These are phyloP conservation scores for Flagelloscypha sp. DNA, from an alignment of 768 basidiomycete genomes.

Conservation along the genomic window DNA sequence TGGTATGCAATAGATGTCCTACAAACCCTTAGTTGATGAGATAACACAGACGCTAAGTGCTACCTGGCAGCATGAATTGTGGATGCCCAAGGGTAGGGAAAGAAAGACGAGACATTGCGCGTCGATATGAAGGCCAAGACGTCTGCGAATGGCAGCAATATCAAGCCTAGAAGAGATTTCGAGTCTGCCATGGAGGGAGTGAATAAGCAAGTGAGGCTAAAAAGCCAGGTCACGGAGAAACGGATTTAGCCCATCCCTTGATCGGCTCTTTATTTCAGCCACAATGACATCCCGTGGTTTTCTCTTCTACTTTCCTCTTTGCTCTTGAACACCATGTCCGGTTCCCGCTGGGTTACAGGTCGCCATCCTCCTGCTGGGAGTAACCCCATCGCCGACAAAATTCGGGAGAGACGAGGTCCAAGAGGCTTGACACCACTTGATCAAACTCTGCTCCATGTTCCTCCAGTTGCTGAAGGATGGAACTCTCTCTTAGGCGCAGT, in stretches of 20 bases:
- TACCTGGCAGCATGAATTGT: constrained; percentile 32
- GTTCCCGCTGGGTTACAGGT: constrained; percentile 37
- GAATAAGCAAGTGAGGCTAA: constrained; percentile 2
- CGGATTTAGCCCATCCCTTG: neutral
- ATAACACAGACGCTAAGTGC: neutral
- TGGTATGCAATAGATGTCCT: constrained; percentile 39
- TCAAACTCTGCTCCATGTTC: constrained; percentile 39
- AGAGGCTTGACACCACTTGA: constrained; percentile 44
- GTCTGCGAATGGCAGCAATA: constrained; percentile 4
- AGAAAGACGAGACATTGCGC: constrained; percentile 25
- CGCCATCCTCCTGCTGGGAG: constrained; percentile 34
- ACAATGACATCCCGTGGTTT: neutral
- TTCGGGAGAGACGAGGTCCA: constrained; percentile 38
- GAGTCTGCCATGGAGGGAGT: neutral
- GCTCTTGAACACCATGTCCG: constrained; percentile 7
- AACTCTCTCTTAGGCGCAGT: constrained; percentile 42
- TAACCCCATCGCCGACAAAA: constrained; percentile 38
- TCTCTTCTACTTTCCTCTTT: neutral
- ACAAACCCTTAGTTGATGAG: neutral
- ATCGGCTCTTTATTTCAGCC: neutral
- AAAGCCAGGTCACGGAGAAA: constrained; percentile 2
- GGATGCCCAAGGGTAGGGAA: constrained; percentile 32
- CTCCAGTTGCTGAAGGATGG: constrained; percentile 42
- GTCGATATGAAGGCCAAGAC: constrained; percentile 16
- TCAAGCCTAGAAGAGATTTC: neutral